A percentile compares a stretch with the other conserved stretches of the same genome.
Evolutionary conservation across 345 rosid species (phyloP).

Genomic region (Cardiospermum halicacabum): DNA sequence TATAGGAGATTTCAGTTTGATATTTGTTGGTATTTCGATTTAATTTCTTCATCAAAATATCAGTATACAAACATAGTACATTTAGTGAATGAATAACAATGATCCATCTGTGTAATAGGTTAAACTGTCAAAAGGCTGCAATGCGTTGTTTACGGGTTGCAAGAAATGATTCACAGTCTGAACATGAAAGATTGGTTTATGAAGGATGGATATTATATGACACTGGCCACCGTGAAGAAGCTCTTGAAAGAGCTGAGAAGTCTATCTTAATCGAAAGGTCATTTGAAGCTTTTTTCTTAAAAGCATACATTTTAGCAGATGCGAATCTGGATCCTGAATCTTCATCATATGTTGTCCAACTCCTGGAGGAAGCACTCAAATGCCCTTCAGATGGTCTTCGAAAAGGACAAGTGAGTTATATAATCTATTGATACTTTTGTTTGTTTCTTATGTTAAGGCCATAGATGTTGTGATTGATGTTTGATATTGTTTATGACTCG

Average conservation of each 20-base stretch:
- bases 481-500: constrained; percentile 9
- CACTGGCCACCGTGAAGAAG: constrained; percentile 72
- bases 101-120: constrained; percentile 34
- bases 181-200: constrained; percentile 75
- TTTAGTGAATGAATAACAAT: constrained; percentile 11
- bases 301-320: constrained; percentile 84
- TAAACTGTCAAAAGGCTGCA: constrained; percentile 88
- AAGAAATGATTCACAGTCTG: constrained; percentile 48
- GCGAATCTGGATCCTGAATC: constrained; percentile 55
- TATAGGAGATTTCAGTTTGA: not conserved
- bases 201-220: constrained; percentile 98
- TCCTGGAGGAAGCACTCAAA: constrained; percentile 84
- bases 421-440: not conserved
- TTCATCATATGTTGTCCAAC: constrained; percentile 58
- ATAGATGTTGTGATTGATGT: not conserved
- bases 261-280: constrained; percentile 71
- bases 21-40: not conserved
- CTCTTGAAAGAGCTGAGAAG: constrained; percentile 69
- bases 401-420: constrained; percentile 89
- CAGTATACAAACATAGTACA: constrained; percentile 2
- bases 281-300: constrained; percentile 91
- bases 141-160: constrained; percentile 82
- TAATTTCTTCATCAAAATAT: not conserved
- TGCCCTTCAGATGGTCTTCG: constrained; percentile 97
- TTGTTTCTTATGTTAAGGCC: constrained; percentile 7